Base-by-base conservation (phyloP, 805 yeast genomes). In the Ogataea angusta region DNA sequence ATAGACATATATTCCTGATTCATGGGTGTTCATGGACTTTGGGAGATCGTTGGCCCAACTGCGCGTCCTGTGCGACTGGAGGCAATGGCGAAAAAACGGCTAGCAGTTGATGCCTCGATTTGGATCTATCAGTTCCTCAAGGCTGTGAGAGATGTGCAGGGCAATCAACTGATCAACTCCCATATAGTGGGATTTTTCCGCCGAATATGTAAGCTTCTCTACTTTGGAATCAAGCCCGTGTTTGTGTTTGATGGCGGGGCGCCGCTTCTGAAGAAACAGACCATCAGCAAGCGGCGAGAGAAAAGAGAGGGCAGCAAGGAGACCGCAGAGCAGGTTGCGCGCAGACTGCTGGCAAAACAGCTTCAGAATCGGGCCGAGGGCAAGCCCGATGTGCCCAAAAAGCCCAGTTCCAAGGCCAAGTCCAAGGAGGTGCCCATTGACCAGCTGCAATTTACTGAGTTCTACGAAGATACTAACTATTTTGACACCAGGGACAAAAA, bases 91-190 rank as follows among this genome's bases (percentile, higher is more conserved):
- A 80, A 89, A 43, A 84, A 82, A 57, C 70, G 75, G 38, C 68
- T 93, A 53, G 99, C 99, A 0, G 91, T 93, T 6, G 99, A 93
- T 69, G 99, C 99, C 1, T 91, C 98, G 2, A 93, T 93, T 48
- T 93, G 99, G 99, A 85, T 93, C 40, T 93, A 93, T 59, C 99
- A 93, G 61, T 93, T 93, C 57, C 68, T 93, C 48, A 93, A 91
- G 60, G 98, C 98, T 1, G 95, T 93, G 16, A 73, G 98, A 51
- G 95, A 89, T 59, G 66, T 76, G 28, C 83, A 84, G 22, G 99
- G 98, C 6, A 77, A 83, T 44, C 76, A 86, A 0, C 60, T 90
- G 45, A 72, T 75, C 22, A 85, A 80, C 46, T 82, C 96, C 0
- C 99, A 93, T 60, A 78, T 93, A 14, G 85, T 89, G n/a, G 99